Evolutionary conservation across 192 early-diverging fungal genomes (phyloP).

Genomic region (Backusella circina): DNA sequence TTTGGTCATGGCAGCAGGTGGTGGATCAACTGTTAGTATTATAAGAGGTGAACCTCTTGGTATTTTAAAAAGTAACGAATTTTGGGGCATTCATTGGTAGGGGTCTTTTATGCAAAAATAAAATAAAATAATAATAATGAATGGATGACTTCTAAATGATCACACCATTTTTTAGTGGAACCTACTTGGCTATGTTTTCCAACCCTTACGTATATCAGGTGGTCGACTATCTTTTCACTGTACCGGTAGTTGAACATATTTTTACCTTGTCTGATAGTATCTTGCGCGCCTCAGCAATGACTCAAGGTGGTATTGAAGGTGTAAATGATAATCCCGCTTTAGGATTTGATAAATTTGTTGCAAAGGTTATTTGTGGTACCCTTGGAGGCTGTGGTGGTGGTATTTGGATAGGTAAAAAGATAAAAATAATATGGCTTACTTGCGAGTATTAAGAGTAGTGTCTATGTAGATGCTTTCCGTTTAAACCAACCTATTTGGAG

Average conservation of each 20-base stretch:
- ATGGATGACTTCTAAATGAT: background rate
- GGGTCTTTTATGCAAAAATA: background rate
- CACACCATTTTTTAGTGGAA: constrained; percentile 12
- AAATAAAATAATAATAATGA: no score
- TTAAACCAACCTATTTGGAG: constrained; percentile 30
- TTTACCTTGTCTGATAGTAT: constrained; percentile 25
- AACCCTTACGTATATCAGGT: constrained; percentile 20
- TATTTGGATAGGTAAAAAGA: constrained; percentile 31
- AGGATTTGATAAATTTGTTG: constrained; percentile 27
- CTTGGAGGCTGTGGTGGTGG: constrained; percentile 33
- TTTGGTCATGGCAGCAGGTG: constrained; percentile 29
- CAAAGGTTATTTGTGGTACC: constrained; percentile 32
- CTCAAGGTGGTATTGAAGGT: constrained; percentile 26
- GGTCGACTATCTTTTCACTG: constrained; percentile 1
- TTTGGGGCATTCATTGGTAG: constrained; percentile 32
- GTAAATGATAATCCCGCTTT: constrained; percentile 17
- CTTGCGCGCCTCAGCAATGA: constrained; percentile 17
- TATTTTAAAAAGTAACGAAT: constrained; percentile 24
- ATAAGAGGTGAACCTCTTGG: constrained; percentile 29
- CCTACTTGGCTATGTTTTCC: constrained; percentile 26
- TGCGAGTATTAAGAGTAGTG: background rate
- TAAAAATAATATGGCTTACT: background rate
- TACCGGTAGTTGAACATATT: constrained; percentile 14
- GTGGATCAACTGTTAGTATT: constrained; percentile 25
- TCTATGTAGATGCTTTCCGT: constrained; percentile 28